Percentiles rank a stretch among this genome's conserved stretches.
Evolutionary conservation across 441 rosid species (phyloP).

Genomic region (Kokia cookei): DNA sequence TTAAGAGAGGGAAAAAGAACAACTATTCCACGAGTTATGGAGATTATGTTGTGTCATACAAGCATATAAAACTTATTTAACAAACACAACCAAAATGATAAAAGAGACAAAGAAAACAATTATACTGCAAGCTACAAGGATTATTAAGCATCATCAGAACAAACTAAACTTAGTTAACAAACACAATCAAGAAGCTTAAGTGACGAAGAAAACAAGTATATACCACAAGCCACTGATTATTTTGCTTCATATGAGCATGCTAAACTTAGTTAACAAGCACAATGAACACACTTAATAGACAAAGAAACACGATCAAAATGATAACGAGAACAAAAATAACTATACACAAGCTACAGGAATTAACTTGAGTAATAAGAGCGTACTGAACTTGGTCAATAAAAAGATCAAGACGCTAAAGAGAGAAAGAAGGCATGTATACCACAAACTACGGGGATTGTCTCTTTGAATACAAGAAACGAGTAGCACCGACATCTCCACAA

Average conservation of each 20-base stretch:
- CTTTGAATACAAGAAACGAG: slow-evolving; percentile 43
- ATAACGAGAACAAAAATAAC: neutral
- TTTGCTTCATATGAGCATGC: neutral
- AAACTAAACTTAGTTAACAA: neutral
- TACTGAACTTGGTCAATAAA: neutral
- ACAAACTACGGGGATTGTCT: slow-evolving; percentile 67
- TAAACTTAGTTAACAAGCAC: neutral
- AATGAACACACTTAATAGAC: neutral
- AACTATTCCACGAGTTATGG: neutral
- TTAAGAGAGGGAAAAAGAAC: neutral
- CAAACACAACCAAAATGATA: neutral
- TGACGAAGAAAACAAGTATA: neutral
- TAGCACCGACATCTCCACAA: slow-evolving; percentile 76
- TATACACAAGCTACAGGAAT: neutral
- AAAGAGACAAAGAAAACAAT: neutral
- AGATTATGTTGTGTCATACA: neutral
- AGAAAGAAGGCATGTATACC: slow-evolving; percentile 35
- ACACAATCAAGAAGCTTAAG: neutral
- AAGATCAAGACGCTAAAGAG: neutral
- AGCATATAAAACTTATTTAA: neutral
- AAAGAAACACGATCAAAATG: neutral
- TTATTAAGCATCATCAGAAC: neutral
- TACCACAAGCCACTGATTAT: neutral
- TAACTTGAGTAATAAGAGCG: neutral
- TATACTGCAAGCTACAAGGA: neutral